Percentiles rank a stretch among this genome's conserved stretches.
These are phyloP conservation scores for Psophocarpus tetragonolobus DNA, from an alignment of 306 rosid species.

Conservation along the genomic window DNA sequence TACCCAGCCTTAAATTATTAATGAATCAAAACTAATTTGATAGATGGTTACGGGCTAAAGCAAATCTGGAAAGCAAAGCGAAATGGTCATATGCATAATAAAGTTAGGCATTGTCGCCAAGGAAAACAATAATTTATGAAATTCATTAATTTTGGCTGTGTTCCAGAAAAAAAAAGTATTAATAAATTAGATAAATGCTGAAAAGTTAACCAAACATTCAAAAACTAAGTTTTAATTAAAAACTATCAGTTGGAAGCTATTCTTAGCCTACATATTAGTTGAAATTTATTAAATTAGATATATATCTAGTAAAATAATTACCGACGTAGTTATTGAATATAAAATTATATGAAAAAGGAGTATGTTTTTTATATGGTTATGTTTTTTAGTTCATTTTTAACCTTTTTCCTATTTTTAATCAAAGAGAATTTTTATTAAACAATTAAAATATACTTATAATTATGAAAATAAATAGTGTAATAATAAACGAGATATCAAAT, in stretches of 20 bases:
- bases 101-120: background rate
- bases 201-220: background rate
- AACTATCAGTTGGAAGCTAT: background rate
- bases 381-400: background rate
- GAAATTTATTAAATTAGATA: background rate
- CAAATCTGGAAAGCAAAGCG: background rate
- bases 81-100: background rate
- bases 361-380: too few species aligned
- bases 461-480: background rate
- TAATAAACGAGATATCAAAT: too few species aligned
- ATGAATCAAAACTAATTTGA: too few species aligned
- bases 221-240: background rate
- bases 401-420: background rate
- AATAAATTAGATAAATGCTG: background rate
- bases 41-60: too few species aligned
- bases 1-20: too few species aligned
- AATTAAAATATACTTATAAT: too few species aligned
- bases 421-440: background rate
- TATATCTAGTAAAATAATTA: background rate
- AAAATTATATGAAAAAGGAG: background rate
- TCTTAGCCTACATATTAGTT: background rate
- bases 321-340: background rate
- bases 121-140: background rate
- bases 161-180: background rate
- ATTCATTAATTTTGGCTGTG: background rate